phyloP scores from a whole-genome alignment of 495 filamentous ascomycete species.

The Aspergillus homomorphus region DNA sequence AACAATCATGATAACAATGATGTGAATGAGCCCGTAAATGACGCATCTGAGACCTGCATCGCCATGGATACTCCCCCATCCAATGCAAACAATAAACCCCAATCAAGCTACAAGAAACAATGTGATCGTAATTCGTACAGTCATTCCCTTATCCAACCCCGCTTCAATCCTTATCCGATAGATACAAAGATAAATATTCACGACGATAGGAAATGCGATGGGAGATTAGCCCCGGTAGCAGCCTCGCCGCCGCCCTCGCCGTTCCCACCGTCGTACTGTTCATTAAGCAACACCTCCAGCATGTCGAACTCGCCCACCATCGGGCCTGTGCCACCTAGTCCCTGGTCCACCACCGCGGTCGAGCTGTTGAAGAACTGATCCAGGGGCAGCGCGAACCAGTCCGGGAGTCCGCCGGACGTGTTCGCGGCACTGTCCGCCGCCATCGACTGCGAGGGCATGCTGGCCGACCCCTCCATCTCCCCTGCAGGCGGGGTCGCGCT shows the following conservation, averaged over 20 bases:
- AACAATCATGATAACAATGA: background rate
- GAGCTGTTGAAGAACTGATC: conserved; percentile 54
- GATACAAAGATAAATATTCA: background rate
- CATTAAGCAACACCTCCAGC: conserved; percentile 46
- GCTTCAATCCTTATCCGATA: background rate
- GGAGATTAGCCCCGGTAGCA: background rate
- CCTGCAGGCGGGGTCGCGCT: conserved; percentile 32
- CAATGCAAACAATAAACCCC: too few relatives aligned
- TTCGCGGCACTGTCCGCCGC: conserved; percentile 23
- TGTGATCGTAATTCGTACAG: background rate
- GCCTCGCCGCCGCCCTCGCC: conserved; percentile 7
- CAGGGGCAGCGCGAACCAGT: conserved; percentile 47
- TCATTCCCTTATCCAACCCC: background rate
- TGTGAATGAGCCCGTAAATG: background rate
- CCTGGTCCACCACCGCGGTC: conserved; percentile 46
- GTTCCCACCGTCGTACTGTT: conserved; percentile 41
- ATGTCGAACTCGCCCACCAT: conserved; percentile 51
- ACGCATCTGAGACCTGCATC: background rate
- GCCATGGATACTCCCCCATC: too few relatives aligned
- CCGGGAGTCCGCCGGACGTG: conserved; percentile 35
- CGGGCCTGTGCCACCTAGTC: conserved; percentile 45
- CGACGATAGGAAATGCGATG: conserved; percentile 22
- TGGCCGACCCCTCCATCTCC: conserved; percentile 27
- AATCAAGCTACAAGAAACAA: background rate
- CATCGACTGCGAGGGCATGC: conserved; percentile 31